Evolutionary conservation across 768 basidiomycete species (phyloP).

Genomic region (Serendipita sp.): DNA sequence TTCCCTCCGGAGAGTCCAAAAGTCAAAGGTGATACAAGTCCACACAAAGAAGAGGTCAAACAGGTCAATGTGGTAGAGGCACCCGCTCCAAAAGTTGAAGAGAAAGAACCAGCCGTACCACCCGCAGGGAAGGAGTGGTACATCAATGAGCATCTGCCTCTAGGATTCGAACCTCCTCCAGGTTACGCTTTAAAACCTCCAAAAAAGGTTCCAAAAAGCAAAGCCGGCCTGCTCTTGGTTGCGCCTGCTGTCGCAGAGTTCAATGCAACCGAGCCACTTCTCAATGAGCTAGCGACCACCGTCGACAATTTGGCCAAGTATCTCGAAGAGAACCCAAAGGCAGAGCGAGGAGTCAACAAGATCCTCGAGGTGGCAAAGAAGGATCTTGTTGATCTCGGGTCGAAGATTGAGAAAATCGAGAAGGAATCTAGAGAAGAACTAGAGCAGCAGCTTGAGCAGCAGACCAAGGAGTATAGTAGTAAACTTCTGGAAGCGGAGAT

Average conservation of each 20-base stretch:
- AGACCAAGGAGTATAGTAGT: conserved; percentile 62
- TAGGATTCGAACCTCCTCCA: conserved; percentile 88
- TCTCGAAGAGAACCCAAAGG: conserved; percentile 56
- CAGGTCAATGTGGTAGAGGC: conserved; percentile 13
- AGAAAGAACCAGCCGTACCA: background rate
- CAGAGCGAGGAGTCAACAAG: conserved; percentile 48
- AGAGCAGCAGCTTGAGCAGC: conserved; percentile 56
- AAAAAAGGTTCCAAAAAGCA: conserved; percentile 28
- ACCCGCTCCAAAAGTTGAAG: conserved; percentile 12
- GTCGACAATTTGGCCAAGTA: conserved; percentile 85
- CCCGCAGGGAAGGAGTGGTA: conserved; percentile 7
- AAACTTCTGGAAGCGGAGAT: conserved; percentile 73
- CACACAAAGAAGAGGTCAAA: conserved; percentile 16
- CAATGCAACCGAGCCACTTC: conserved; percentile 70
- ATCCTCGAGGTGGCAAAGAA: conserved; percentile 67
- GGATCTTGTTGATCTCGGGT: conserved; percentile 64
- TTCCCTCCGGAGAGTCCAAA: background rate
- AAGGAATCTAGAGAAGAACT: conserved; percentile 62
- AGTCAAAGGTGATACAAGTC: conserved; percentile 13
- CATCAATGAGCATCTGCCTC: conserved; percentile 64
- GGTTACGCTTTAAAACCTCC: conserved; percentile 52
- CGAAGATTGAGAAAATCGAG: conserved; percentile 62
- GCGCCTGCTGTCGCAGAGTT: conserved; percentile 66
- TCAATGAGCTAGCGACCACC: conserved; percentile 78
- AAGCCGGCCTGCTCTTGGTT: conserved; percentile 48